Percentiles rank a stretch among this genome's conserved stretches.
Conservation (phyloP, 2,329 filamentous ascomycete species). For the Rhytidhysteron rufulum region DNA sequence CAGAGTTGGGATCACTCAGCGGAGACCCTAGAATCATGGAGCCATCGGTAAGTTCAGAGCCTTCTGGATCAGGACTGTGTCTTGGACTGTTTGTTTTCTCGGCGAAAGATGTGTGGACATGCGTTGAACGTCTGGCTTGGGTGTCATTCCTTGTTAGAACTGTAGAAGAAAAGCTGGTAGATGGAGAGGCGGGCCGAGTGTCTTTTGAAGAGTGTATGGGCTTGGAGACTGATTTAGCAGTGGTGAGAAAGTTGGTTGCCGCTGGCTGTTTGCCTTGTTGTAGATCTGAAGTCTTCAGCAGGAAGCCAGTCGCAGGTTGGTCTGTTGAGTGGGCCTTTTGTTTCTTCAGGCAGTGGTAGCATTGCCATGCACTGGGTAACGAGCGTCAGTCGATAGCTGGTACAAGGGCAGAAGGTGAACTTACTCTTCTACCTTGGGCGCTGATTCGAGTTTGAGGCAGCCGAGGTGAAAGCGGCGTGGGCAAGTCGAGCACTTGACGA, state of each 20-base stretch:
- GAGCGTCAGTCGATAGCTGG: not conserved
- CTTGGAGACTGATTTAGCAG: too few relatives aligned
- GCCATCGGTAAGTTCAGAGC: slow-evolving; percentile 2
- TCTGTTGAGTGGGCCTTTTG: slow-evolving; percentile 1
- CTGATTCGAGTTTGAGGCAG: slow-evolving; percentile 24
- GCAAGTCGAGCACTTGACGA: slow-evolving; percentile 32
- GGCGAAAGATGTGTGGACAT: too few relatives aligned
- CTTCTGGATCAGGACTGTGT: not conserved
- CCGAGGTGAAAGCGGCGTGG: slow-evolving; percentile 30
- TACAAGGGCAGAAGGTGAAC: not conserved
- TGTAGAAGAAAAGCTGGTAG: too few relatives aligned
- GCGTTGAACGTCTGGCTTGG: too few relatives aligned
- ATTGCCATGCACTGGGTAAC: not conserved
- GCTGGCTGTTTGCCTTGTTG: too few relatives aligned
- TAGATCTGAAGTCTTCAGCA: too few relatives aligned
- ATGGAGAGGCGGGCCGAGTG: too few relatives aligned
- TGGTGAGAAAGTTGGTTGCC: too few relatives aligned
- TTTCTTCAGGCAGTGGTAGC: slow-evolving; percentile 1
- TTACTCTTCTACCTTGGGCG: not conserved
- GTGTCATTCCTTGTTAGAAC: too few relatives aligned
- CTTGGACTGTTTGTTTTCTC: too few relatives aligned
- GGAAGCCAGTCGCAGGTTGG: too few relatives aligned
- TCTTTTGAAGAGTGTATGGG: too few relatives aligned
- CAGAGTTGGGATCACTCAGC: not conserved
- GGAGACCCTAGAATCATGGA: slow-evolving; percentile 1